phyloP scores from a whole-genome alignment of 305 asterid genomes.

The Solanum aculeatissimum region DNA sequence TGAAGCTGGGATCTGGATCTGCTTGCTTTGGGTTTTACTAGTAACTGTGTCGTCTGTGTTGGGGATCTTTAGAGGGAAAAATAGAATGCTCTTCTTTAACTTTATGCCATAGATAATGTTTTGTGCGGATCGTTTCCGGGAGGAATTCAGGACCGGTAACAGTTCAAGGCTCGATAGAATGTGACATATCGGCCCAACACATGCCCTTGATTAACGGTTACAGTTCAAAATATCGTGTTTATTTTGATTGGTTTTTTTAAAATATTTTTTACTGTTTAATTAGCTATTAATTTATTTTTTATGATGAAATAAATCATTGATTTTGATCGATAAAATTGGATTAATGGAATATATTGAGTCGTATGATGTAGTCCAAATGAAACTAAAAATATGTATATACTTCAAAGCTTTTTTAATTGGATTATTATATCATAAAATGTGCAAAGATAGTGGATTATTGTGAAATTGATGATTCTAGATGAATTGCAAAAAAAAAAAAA shows the following conservation, averaged over 20 bases:
- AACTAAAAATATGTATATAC: too few relatives aligned
- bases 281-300: neutral
- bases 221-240: too few relatives aligned
- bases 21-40: neutral
- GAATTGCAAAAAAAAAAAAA: neutral
- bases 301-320: neutral
- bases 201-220: neutral
- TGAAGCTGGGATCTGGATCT: constrained; percentile 16
- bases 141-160: neutral
- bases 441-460: neutral
- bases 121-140: neutral
- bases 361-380: too few relatives aligned
- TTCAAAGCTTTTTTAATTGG: neutral
- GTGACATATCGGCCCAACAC: neutral
- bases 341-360: neutral
- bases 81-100: neutral
- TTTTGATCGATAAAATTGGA: too few relatives aligned
- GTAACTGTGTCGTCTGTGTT: neutral
- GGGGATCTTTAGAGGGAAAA: neutral
- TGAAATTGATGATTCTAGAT: neutral
- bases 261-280: neutral
- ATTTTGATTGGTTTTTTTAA: neutral
- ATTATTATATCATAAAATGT: neutral
- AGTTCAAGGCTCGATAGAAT: neutral
- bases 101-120: neutral